Evolutionary conservation across 2,329 filamentous ascomycete genomes (phyloP), one percentile per base, ranked within the genome.

Genomic region (Colletotrichum sp.): DNA sequence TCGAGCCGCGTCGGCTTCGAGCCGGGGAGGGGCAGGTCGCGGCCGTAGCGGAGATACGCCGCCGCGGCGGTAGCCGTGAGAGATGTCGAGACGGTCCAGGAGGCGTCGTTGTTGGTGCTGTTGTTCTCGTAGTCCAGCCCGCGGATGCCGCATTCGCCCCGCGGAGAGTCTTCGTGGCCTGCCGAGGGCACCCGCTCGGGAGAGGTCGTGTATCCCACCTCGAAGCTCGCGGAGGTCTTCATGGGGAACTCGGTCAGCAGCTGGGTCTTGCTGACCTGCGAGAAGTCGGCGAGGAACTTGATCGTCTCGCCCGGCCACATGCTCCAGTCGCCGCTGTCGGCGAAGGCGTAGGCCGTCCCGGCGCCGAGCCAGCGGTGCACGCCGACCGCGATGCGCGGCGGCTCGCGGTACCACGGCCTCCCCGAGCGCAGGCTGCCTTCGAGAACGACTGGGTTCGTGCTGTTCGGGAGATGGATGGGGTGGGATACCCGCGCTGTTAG

Each of bases 261-360:
- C 74, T 83, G 78, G 16, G 78, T 79, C 18, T 79, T 79, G 28
- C 80, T 82, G 26, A 84, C 72, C 58, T 76, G 81, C 2, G 82
- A 81, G 65, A 85, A 83, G 62, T 81, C 80, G 28, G 80, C 78
- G 28, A 85, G 82, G 70, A 82, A 81, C 24, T 81, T 79, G 75
- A 81, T 83, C 34, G 83, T 81, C 56, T 83, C 76, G 5, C 81
- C 78, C 0, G 78, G 79, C 30, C 75, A 68, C 7, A 80, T 66
- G 12, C 73, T 77, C 85, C 86, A 87, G 65, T 86, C 83, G 5
- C 87, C 87, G 48, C 82, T 87, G 76, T 89, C 87, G 6, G 81
- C 81, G 28, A 85, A 82, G 43, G 84, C 64, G 62, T 87, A 87
- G 13, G 80, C 81, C 0, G 81, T 83, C 8, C 86, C 86, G 16